Evolutionary conservation across 306 rosid genomes (phyloP).

Genomic region (Betula pendula): DNA sequence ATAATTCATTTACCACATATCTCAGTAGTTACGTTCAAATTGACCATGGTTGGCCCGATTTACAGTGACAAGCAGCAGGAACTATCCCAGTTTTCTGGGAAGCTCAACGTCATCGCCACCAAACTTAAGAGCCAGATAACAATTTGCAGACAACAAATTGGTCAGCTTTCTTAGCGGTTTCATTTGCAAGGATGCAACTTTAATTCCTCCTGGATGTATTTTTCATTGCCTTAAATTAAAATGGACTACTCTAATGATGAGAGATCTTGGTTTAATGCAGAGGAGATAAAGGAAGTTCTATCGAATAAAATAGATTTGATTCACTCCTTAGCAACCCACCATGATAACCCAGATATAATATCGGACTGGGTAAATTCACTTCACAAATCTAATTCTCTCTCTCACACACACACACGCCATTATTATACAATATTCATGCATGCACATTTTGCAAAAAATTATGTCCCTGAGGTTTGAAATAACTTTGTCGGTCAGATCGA

Average conservation of each 20-base stretch:
- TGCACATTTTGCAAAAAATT: too few species aligned
- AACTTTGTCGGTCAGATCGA: slow-evolving; percentile 29
- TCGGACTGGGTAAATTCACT: slow-evolving; percentile 20
- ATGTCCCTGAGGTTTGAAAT: too few species aligned
- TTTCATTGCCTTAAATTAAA: too few species aligned
- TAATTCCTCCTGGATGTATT: too few species aligned
- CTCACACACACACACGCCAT: too few species aligned
- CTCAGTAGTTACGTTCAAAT: not conserved
- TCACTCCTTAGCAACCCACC: too few species aligned
- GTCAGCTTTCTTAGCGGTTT: not conserved
- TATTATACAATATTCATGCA: too few species aligned
- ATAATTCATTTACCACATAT: not conserved
- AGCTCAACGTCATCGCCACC: slow-evolving; percentile 29
- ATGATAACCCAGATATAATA: too few species aligned
- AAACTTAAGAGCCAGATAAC: slow-evolving; percentile 29
- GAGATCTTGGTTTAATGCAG: not conserved
- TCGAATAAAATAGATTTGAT: too few species aligned
- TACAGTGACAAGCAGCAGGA: slow-evolving; percentile 30
- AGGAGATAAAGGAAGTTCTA: too few species aligned
- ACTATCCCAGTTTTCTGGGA: slow-evolving; percentile 30
- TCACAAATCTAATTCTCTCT: too few species aligned
- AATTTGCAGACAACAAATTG: slow-evolving; percentile 31
- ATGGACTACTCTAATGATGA: not conserved
- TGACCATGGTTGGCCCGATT: not conserved
- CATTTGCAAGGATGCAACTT: not conserved